phyloP scores from a whole-genome alignment of 345 rosid genomes.

The Aquilaria yunnanensis region DNA sequence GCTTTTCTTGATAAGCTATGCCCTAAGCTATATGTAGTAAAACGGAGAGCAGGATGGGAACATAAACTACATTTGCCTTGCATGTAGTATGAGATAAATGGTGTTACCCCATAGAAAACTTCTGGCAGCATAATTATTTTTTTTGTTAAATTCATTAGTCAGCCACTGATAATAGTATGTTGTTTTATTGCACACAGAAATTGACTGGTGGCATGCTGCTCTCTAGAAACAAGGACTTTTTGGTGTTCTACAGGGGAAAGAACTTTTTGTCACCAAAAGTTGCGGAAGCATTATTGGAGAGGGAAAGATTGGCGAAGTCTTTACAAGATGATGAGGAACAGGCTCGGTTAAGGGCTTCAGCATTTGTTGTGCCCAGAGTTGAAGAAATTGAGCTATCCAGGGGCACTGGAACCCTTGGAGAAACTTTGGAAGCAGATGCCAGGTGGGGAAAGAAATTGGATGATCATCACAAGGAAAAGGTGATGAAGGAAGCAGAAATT shows the following conservation, averaged over 20 bases:
- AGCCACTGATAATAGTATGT: background rate
- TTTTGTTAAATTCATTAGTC: too few species aligned
- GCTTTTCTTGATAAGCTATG: too few species aligned
- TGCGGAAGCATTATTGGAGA: conserved; percentile 71
- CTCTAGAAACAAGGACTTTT: conserved; percentile 82
- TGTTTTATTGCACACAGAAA: conserved; percentile 48
- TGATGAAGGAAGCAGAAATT: conserved; percentile 64
- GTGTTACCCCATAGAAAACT: too few species aligned
- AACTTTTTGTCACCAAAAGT: conserved; percentile 69
- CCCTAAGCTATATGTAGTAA: too few species aligned
- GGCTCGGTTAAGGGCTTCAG: conserved; percentile 69
- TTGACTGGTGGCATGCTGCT: conserved; percentile 85
- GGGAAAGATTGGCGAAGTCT: conserved; percentile 61
- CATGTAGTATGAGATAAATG: too few species aligned
- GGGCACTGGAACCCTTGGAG: conserved; percentile 78
- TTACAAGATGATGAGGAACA: conserved; percentile 82
- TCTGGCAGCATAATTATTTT: too few species aligned
- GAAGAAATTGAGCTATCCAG: conserved; percentile 34
- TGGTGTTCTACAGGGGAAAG: conserved; percentile 95
- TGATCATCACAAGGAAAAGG: conserved; percentile 37
- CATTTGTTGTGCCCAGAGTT: conserved; percentile 34
- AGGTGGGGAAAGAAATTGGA: conserved; percentile 76
- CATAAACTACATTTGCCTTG: too few species aligned
- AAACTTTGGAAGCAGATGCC: conserved; percentile 76
- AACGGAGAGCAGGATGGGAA: too few species aligned